Evolutionary conservation across 768 basidiomycete species (phyloP).

Genomic region (Lactarius sanguifluus): DNA sequence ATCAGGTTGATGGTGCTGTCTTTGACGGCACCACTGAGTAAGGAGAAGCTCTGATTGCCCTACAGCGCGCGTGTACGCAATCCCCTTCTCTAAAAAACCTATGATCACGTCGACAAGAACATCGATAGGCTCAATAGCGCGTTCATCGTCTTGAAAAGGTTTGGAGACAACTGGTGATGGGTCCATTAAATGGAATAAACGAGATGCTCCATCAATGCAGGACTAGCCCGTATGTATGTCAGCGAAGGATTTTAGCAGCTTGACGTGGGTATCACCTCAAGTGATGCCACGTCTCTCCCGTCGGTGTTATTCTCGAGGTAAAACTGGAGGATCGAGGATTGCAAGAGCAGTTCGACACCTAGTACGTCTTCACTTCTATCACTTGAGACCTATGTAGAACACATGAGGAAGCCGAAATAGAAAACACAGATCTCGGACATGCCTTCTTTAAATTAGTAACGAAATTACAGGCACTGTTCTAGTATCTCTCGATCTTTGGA

Average conservation of each 20-base stretch:
- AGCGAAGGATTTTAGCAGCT: neutral
- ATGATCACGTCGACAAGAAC: constrained; percentile 88
- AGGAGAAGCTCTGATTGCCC: constrained; percentile 76
- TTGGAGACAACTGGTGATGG: constrained; percentile 37
- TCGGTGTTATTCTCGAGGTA: constrained; percentile 66
- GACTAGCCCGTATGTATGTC: constrained; percentile 42
- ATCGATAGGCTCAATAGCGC: constrained; percentile 67
- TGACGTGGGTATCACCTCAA: constrained; percentile 51
- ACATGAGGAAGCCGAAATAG: neutral
- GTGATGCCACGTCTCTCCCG: constrained; percentile 48
- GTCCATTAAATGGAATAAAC: constrained; percentile 47
- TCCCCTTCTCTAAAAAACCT: constrained; percentile 82
- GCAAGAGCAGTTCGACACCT: constrained; percentile 70
- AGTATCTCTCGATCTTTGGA: constrained; percentile 53
- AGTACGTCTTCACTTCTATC: constrained; percentile 54
- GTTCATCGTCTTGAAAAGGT: constrained; percentile 36
- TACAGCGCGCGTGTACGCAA: constrained; percentile 76
- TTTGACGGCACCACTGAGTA: constrained; percentile 64
- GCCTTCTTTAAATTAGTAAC: constrained; percentile 50
- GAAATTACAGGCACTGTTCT: constrained; percentile 44
- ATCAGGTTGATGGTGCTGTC: constrained; percentile 78
- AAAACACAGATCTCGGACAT: constrained; percentile 2
- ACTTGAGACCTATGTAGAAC: constrained; percentile 38
- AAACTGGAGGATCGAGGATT: constrained; percentile 67
- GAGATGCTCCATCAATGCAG: constrained; percentile 56